phyloP scores from a whole-genome alignment of 169 alveolate species.

The Condylostoma magnum region DNA sequence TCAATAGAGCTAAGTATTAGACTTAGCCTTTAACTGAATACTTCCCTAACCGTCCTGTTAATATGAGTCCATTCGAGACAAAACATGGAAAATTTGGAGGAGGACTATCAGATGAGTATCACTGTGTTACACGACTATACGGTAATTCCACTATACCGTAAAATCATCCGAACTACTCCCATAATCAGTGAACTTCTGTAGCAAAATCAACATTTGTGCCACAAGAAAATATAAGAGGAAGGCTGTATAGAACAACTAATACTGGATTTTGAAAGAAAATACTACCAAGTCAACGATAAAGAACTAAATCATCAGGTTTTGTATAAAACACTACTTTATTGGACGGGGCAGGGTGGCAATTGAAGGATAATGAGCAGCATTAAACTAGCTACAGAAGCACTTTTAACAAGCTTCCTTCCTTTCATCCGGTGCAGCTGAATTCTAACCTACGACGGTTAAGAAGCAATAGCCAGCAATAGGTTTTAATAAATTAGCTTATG shows the following conservation, averaged over 20 bases:
- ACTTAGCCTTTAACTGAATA: background rate
- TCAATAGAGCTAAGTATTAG: constrained; percentile 9
- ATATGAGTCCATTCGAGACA: background rate
- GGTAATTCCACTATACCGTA: constrained; percentile 20
- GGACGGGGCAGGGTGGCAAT: constrained; percentile 31
- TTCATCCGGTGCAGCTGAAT: too few relatives aligned
- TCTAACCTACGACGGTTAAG: too few relatives aligned
- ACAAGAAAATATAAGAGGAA: constrained; percentile 9
- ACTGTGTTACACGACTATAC: constrained; percentile 15
- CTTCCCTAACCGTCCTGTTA: constrained; percentile 19
- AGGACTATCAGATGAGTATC: constrained; percentile 31
- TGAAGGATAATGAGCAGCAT: too few relatives aligned
- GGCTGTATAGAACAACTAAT: constrained; percentile 12
- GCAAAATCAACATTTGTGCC: background rate
- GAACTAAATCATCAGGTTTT: constrained; percentile 28
- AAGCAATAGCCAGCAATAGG: too few relatives aligned
- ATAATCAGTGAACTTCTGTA: constrained; percentile 5
- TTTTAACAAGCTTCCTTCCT: too few relatives aligned
- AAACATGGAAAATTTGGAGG: constrained; percentile 30
- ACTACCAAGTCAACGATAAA: background rate
- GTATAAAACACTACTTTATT: background rate
- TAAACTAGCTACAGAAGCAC: too few relatives aligned
- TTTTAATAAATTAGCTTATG: too few relatives aligned
- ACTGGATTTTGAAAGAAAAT: constrained; percentile 9
- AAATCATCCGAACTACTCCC: constrained; percentile 1